A percentile compares a stretch with the other conserved stretches of the same genome.
These are phyloP conservation scores for Phytophthora pisi DNA, from an alignment of 352 stramenopile genomes.

Conservation along the genomic window DNA sequence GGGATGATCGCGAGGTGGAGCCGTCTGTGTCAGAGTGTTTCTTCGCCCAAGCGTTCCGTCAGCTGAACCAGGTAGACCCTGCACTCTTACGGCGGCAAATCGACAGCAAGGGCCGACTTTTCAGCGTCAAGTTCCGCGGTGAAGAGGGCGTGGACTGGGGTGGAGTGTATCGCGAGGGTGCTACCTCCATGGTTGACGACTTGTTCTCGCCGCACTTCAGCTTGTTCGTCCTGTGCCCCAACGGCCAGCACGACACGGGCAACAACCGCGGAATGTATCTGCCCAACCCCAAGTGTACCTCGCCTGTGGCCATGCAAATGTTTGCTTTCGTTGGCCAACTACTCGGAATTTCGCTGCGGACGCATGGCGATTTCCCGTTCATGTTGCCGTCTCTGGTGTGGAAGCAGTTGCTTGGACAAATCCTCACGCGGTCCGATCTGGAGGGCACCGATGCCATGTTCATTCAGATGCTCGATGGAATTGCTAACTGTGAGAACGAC, in stretches of 20 bases:
- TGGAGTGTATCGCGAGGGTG: conserved; percentile 88
- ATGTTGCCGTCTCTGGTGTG: conserved; percentile 93
- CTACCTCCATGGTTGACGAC: conserved; percentile 91
- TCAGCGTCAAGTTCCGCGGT: conserved; percentile 90
- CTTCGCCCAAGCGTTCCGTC: conserved; percentile 94
- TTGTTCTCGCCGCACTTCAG: conserved; percentile 86
- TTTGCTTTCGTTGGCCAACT: conserved; percentile 95
- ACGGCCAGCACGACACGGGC: conserved; percentile 87
- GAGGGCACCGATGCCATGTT: conserved; percentile 91
- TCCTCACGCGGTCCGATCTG: conserved; percentile 82
- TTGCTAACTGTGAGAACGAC: conserved; percentile 83
- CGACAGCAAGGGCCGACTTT: conserved; percentile 87
- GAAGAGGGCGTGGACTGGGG: conserved; percentile 91
- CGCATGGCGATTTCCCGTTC: conserved; percentile 92
- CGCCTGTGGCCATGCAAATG: conserved; percentile 90
- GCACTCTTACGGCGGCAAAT: conserved; percentile 88
- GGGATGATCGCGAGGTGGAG: conserved; percentile 86
- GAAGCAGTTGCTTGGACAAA: conserved; percentile 90
- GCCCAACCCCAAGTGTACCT: conserved; percentile 89
- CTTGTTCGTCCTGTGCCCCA: conserved; percentile 87
- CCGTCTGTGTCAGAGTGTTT: conserved; percentile 92
- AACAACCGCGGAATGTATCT: conserved; percentile 89
- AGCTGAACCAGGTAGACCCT: conserved; percentile 87
- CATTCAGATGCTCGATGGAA: conserved; percentile 89
- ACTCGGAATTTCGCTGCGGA: conserved; percentile 93